Evolutionary conservation across 2,329 filamentous ascomycete species (phyloP).

Genomic region (Fragosphaeria purpurea): DNA sequence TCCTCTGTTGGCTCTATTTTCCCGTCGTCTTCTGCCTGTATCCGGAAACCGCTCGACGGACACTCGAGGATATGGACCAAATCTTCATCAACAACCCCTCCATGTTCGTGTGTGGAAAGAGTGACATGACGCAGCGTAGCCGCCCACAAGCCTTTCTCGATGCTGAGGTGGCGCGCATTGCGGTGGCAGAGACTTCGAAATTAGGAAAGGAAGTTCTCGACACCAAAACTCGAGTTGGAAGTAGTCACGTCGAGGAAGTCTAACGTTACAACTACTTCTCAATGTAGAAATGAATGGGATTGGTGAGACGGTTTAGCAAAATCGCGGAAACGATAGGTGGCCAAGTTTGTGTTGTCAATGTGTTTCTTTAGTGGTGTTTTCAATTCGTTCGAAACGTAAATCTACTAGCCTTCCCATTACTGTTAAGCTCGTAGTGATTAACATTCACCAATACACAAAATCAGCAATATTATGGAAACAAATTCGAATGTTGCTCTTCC

Average conservation of each 20-base stretch:
- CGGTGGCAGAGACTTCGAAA: slow-evolving; percentile 5
- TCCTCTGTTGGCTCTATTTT: slow-evolving; percentile 40
- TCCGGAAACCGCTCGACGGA: slow-evolving; percentile 35
- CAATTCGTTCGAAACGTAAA: too few relatives aligned
- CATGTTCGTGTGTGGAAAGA: slow-evolving; percentile 24
- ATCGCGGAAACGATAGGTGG: too few relatives aligned
- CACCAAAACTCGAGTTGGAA: background rate
- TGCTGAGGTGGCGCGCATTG: slow-evolving; percentile 18
- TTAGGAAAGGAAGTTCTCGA: slow-evolving; percentile 3
- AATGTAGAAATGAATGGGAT: too few relatives aligned
- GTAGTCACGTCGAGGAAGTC: background rate
- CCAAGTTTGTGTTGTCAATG: too few relatives aligned
- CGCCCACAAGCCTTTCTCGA: slow-evolving; percentile 26
- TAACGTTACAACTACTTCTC: background rate
- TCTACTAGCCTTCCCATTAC: too few relatives aligned
- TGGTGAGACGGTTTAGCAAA: too few relatives aligned
- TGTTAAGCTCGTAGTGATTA: too few relatives aligned
- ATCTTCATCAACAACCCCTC: slow-evolving; percentile 25
- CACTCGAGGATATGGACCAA: slow-evolving; percentile 39
- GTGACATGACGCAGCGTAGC: slow-evolving; percentile 24
- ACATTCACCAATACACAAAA: too few relatives aligned
- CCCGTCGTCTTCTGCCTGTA: slow-evolving; percentile 38
- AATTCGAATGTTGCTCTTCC: too few relatives aligned
- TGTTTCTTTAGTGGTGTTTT: too few relatives aligned
- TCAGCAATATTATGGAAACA: too few relatives aligned